Base-by-base conservation (phyloP, 345 rosid genomes). In the Gossypium ekmanianum region DNA sequence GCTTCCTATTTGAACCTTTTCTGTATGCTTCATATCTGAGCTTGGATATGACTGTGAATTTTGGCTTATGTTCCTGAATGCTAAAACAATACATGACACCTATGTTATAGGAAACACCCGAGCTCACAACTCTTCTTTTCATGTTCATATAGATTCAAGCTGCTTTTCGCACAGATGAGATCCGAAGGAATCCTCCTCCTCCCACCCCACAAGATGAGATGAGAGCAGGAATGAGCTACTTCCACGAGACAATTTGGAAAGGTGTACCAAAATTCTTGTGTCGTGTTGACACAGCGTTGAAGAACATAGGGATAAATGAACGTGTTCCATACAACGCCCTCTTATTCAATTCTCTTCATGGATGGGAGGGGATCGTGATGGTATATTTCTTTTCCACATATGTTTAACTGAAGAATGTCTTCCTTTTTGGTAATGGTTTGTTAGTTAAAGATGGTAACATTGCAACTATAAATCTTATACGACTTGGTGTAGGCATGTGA, bases 301-400 rank as follows among this genome's bases (percentile, higher is more conserved):
- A 93, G 90, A 95, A 90, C 85, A 87, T 95, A 44, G 99, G 99
- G 68, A 91, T 93, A 63, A 88, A 85, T 45, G 97, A 95, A 76
- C 93, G 97, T 22, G 88, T 95, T 80, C 99, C 99, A 52, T 95
- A 95, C 81, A 95, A 95, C 71, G 99, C 98, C 2, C 99, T 71
- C 93, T 95, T 29, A 95, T 95, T 75, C 98, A 95, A 26, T 95
- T 95, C 84, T 93, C 98, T 59, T 95, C 99, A 50, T 95, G 99
- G 99, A 95, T 95, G 99, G 99, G 99, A 9, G 99, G 99, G 12
- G 98, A 95, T 73, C 99, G 98, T 81, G 97, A 95, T 82, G 99
- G 98, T 95, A 78, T 5, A 74, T 70, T 73, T 74, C 61, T 80
- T 50, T 55, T 51, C 48, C 17, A 20, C 24, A 6, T 58, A 26